Evolutionary conservation across 2,329 filamentous ascomycete species (phyloP), one percentile per base, ranked within the genome.

Genomic region (Calonectria pteridis): DNA sequence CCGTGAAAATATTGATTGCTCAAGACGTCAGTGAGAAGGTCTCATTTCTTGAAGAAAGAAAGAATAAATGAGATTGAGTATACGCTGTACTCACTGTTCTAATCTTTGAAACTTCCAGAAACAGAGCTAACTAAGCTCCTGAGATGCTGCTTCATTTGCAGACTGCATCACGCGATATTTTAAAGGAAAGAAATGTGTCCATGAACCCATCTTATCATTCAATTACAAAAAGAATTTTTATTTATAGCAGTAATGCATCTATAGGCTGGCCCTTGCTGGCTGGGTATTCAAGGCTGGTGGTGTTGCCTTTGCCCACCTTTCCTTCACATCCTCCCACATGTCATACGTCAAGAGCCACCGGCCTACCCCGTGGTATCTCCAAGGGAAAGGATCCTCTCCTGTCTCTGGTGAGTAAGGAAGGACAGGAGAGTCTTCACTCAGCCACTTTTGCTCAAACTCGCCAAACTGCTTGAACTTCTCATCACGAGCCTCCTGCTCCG

Each of bases 401-500:
- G 84, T 84, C 67, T 85, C 84, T 13, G 74, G 69, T 0, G 74
- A 78, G 20, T 64, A 69, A 0, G 79, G 78, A 18, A 84, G 40
- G 1, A 74, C 62, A 3, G 80, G 78, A 2, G 76, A 73, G 16
- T 80, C 73, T 16, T 65, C 72, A 6, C 69, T 71, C 33, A 84
- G 43, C 82, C 83, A 84, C 40, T 79, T 55, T n/a, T 72, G 67
- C 23, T 85, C 84, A 37, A 81, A 65, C 13, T 81, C 73, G 10
- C 80, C 82, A 62, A 83, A 85, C 7, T 69, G 50, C 53, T 77
- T 79, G 51, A 85, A 82, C 53, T 74, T 80, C 35, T 76, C 72
- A 26, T 93, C 91, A 0, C 91, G 84, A 64, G 89, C 86, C 67
- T 85, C 76, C 80, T 92, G 91, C 73, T 90, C 89, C 0, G 84